Conservation (phyloP, 768 basidiomycete genomes). For the Tulasnella calospora region DNA sequence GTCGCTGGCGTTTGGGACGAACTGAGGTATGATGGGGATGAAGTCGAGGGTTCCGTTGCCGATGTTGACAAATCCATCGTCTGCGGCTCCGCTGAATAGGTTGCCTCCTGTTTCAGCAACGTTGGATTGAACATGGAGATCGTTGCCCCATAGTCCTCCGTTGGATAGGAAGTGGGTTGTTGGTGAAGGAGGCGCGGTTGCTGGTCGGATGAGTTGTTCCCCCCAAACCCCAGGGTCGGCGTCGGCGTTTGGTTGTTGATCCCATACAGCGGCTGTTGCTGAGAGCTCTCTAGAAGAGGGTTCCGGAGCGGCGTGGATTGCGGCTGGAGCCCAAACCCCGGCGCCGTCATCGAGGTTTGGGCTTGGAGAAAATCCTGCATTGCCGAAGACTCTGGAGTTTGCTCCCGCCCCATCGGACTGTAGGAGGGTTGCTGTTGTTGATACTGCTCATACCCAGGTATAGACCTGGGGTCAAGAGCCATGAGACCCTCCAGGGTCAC, state of each 20-base stretch:
- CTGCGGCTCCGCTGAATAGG: not conserved
- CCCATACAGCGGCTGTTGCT: not conserved
- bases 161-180: slow-evolving; percentile 16
- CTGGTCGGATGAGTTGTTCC: slow-evolving; percentile 15
- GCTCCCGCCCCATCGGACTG: not conserved
- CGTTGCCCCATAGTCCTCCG: slow-evolving; percentile 11
- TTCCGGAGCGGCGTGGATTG: slow-evolving; percentile 17
- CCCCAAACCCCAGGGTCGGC: not conserved
- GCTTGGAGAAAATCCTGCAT: slow-evolving; percentile 25
- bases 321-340: slow-evolving; percentile 25
- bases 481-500: not conserved
- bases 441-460: not conserved
- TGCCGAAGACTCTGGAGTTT: not conserved
- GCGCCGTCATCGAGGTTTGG: slow-evolving; percentile 24
- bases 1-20: slow-evolving; percentile 14
- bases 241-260: not conserved
- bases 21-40: slow-evolving; percentile 11
- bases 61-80: slow-evolving; percentile 11
- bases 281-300: not conserved
- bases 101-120: slow-evolving; percentile 3
- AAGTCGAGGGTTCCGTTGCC: not conserved
- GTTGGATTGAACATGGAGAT: slow-evolving; percentile 17
- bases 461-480: slow-evolving; percentile 3
- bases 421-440: not conserved
- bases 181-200: slow-evolving; percentile 21